phyloP scores from a whole-genome alignment of 208 protist species.

The Crithidia brevicula region DNA sequence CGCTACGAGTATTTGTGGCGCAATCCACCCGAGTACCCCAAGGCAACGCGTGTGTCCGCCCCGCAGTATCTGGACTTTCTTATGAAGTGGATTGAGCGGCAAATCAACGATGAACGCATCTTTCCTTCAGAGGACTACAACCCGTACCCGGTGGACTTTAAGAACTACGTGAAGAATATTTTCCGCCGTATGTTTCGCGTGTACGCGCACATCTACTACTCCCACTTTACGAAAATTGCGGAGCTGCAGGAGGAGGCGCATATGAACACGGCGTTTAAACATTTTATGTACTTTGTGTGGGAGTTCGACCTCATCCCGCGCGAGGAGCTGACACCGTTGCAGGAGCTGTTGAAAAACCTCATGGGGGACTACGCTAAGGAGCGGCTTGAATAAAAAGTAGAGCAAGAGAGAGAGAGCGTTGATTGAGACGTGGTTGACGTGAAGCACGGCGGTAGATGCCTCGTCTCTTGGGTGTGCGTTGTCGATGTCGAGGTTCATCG shows the following conservation, averaged over 20 bases:
- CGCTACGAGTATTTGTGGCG: conserved; percentile 98
- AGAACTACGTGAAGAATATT: conserved; percentile 94
- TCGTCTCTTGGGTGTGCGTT: no score
- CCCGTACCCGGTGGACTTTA: conserved; percentile 89
- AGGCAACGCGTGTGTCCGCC: conserved; percentile 95
- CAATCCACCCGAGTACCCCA: conserved; percentile 95
- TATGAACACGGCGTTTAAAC: conserved; percentile 97
- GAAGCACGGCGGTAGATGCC: no score
- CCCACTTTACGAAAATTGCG: conserved; percentile 97
- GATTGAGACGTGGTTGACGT: no score
- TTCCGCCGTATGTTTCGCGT: conserved; percentile 99
- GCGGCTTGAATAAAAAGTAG: conserved; percentile 39
- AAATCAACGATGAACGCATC: conserved; percentile 96
- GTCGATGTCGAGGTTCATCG: no score
- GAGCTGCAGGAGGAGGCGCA: conserved; percentile 97
- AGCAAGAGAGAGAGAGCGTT: no score
- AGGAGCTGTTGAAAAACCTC: conserved; percentile 82
- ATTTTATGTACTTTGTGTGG: conserved; percentile 93
- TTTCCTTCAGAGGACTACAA: conserved; percentile 96
- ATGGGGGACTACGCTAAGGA: conserved; percentile 86
- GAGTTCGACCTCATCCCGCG: conserved; percentile 88
- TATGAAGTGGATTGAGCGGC: conserved; percentile 98
- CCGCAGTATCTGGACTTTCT: conserved; percentile 98
- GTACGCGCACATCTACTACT: conserved; percentile 99
- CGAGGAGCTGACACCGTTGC: conserved; percentile 80